Evolutionary conservation across 768 basidiomycete species (phyloP), one percentile per base, ranked within the genome.

Genomic region (Pholiota molesta): DNA sequence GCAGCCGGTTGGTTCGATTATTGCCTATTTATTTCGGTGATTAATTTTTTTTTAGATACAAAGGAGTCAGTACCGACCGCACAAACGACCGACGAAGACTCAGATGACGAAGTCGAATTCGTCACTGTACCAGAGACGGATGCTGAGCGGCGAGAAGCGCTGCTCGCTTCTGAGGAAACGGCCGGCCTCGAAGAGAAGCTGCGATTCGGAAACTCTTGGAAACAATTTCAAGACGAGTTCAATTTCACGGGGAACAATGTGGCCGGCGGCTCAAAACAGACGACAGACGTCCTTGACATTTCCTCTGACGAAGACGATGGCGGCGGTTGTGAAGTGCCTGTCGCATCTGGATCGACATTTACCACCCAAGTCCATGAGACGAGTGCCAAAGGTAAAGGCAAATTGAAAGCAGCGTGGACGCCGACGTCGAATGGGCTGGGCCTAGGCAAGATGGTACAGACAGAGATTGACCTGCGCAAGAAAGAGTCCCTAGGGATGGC

Each of bases 211-310:
- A 71, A 74, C 39, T 71, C 77, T 6, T 80, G 78, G 77, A 74
- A 77, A 59, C 77, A 79, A 57, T 84, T 83, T 59, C 74, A 81
- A 42, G 71, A 79, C 6, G 85, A 86, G 55, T 88, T 90, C 67
- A 69, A 81, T 39, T 77, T 85, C 44, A 75, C 75, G 14, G 64
- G n/a, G 13, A 45, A 21, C 2, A 58, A 39, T 39, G 10, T 39
- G 21, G 31, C 60, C 7, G 63, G 56, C 54, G 52, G 59, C 28
- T 59, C 55, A 33, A 67, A 60, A 42, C 26, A 33, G 17, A 55
- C 19, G 35, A 33, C 55, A 19, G 65, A 69, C 11, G 11, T 63
- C 29, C 62, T 68, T 21, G 69, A 67, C 35, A 65, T 68, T 62
- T 65, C 69, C 63, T 62, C 69, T 54, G 65, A 73, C 37, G 56